A percentile compares a stretch with the other conserved stretches of the same genome.
phyloP scores from a whole-genome alignment of 2,329 filamentous ascomycete species.

The Ophiostoma triangulosporum region DNA sequence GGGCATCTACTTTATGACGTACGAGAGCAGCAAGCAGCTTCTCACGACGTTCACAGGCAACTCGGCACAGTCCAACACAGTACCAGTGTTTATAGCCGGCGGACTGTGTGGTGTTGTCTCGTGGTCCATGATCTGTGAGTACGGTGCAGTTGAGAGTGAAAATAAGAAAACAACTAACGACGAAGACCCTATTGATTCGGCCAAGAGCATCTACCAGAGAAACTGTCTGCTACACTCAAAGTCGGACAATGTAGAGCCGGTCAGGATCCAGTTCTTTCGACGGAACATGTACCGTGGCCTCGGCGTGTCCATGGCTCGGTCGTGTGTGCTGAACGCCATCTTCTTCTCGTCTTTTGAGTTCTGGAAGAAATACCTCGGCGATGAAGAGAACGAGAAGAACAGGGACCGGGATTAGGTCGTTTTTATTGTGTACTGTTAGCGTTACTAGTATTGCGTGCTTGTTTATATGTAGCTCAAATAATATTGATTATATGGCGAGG shows the following conservation, averaged over 20 bases:
- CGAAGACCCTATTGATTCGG: conserved; percentile 59
- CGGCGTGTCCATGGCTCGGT: conserved; percentile 70
- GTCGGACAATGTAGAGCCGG: conserved; percentile 49
- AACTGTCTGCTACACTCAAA: conserved; percentile 59
- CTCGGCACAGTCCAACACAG: conserved; percentile 60
- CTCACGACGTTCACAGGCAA: conserved; percentile 61
- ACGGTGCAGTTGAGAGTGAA: not conserved
- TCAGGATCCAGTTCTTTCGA: conserved; percentile 67
- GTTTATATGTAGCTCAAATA: no score
- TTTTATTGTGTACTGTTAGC: not conserved
- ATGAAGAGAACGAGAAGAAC: not conserved
- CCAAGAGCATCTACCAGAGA: conserved; percentile 75
- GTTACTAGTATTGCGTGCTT: not conserved
- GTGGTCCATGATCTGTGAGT: conserved; percentile 59
- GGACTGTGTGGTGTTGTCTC: conserved; percentile 73
- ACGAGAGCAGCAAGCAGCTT: conserved; percentile 74
- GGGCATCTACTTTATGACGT: conserved; percentile 77
- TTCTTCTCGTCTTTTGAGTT: conserved; percentile 86
- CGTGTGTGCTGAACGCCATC: conserved; percentile 72
- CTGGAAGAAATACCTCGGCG: conserved; percentile 45
- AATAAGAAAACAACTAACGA: not conserved
- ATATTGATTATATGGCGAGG: no score
- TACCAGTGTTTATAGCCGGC: conserved; percentile 65
- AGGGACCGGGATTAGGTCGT: not conserved
- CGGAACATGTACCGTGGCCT: conserved; percentile 70